Percentiles rank a stretch among this genome's conserved stretches.
Evolutionary conservation across 306 rosid species (phyloP).

Genomic region (Cicer cuneatum): DNA sequence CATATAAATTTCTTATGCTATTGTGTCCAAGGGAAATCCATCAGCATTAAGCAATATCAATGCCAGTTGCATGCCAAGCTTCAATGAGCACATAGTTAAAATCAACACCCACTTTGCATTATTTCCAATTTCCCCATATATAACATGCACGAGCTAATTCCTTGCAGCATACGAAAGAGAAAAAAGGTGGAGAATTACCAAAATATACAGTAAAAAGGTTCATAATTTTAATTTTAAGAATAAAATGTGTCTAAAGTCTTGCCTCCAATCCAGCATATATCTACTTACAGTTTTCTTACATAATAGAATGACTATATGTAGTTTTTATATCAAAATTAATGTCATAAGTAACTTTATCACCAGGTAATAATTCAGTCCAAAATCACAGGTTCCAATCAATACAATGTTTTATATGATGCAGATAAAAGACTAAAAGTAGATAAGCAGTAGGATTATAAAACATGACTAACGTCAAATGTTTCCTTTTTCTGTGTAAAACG

Average conservation of each 20-base stretch:
- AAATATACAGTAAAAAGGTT: neutral
- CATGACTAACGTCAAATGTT: neutral
- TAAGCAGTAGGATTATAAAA: neutral
- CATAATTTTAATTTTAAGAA: constrained; percentile 6
- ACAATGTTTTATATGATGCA: neutral
- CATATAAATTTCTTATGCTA: neutral
- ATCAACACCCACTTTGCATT: neutral
- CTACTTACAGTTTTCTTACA: neutral
- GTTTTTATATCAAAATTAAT: neutral
- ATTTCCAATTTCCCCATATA: neutral
- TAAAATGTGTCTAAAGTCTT: neutral
- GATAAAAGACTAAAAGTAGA: neutral
- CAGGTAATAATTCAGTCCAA: neutral
- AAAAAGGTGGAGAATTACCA: constrained; percentile 11
- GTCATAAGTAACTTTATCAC: neutral
- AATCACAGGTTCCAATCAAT: neutral
- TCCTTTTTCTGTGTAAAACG: neutral
- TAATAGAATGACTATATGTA: neutral
- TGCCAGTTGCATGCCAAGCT: constrained; percentile 27
- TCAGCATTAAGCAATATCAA: neutral
- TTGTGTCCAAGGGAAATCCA: constrained; percentile 19
- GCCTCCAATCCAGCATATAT: constrained; percentile 6
- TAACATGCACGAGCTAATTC: constrained; percentile 2
- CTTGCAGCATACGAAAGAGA: constrained; percentile 29
- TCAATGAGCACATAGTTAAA: constrained; percentile 15